These are phyloP conservation scores for Carex kokanica DNA, from an alignment of 176 grass and related monocot species.

Conservation along the genomic window DNA sequence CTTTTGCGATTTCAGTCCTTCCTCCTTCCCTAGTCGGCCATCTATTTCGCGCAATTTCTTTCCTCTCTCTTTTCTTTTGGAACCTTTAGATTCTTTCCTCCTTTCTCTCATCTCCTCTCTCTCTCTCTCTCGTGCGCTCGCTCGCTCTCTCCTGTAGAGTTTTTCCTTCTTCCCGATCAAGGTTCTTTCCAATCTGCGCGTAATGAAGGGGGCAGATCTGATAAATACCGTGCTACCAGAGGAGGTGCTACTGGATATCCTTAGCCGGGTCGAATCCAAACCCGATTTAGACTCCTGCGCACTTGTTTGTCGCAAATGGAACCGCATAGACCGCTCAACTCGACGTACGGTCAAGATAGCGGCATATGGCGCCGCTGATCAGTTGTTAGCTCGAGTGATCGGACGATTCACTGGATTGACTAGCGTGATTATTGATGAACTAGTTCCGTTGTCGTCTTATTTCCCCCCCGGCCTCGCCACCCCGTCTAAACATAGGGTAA, in stretches of 20 bases:
- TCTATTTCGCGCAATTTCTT: slow-evolving; percentile 9
- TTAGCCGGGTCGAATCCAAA: slow-evolving; percentile 52
- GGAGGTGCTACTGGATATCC: slow-evolving; percentile 53
- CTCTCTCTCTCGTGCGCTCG: too few relatives aligned
- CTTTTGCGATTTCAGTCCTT: neutral
- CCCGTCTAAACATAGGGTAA: slow-evolving; percentile 17
- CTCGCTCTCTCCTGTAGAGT: neutral
- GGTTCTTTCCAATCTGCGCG: neutral
- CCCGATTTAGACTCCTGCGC: slow-evolving; percentile 62
- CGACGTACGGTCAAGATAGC: slow-evolving; percentile 46
- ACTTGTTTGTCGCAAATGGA: slow-evolving; percentile 70
- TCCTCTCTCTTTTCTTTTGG: neutral
- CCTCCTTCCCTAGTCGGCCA: neutral
- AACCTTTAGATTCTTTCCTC: too few relatives aligned
- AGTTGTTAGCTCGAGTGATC: slow-evolving; percentile 38
- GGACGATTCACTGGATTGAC: slow-evolving; percentile 47
- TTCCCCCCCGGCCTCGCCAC: neutral
- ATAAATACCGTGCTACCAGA: slow-evolving; percentile 58
- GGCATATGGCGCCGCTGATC: slow-evolving; percentile 53
- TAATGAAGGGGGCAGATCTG: slow-evolving; percentile 62
- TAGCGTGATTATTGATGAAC: slow-evolving; percentile 58
- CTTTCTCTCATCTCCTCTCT: neutral
- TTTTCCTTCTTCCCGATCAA: slow-evolving; percentile 19
- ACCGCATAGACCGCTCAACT: slow-evolving; percentile 46
- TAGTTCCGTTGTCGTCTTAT: slow-evolving; percentile 14